Base-by-base conservation (phyloP, 768 basidiomycete genomes). In the Amanita rubescens region DNA sequence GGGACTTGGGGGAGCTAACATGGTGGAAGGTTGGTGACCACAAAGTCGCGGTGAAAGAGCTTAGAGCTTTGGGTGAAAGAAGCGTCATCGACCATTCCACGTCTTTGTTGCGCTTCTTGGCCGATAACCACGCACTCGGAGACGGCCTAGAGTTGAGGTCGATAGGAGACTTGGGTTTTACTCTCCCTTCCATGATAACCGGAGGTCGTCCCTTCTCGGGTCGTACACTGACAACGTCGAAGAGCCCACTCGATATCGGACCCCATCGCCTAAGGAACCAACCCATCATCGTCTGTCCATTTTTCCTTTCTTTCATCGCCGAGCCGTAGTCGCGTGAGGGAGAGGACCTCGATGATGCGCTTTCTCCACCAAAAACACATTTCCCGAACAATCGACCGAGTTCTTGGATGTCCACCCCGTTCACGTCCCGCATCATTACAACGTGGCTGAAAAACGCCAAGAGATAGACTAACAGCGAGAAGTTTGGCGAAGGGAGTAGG, bases 401-500 rank as follows among this genome's bases (percentile, higher is more conserved):
- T 41, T 69, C 69, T 14, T 67, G 62, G 15, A 71, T 59, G 1
- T 60, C 62, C 0, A 69, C 57, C 0, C 68, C 71, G 49, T 70
- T 69, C 47, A 70, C 71, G 30, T 69, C 69, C 11, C 58, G 54
- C 11, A 65, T 64, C 51, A 71, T 58, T 8, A 67, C 66, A 1
- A 74, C 68, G 55, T 74, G 74, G 34, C 69, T 69, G 59, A 76
- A 71, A 57, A 77, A 76, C 0, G 72, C 70, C 50, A 76, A 62
- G 35, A 76, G 63, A 57, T 76, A 76, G n/a, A 76, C 65, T 15
- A 77, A 55, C 3, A 75, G 58, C 1, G 69, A 71, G 54, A 75
- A 70, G 37, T 74, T 69, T 5, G 75, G 67, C 3, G 70, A 65
- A 7, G 76, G 75, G 5, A 77, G 66, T 5, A 77, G 66, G n/a